phyloP scores from a whole-genome alignment of 164 flowering plant genomes.

The Paratinospora sagittata region DNA sequence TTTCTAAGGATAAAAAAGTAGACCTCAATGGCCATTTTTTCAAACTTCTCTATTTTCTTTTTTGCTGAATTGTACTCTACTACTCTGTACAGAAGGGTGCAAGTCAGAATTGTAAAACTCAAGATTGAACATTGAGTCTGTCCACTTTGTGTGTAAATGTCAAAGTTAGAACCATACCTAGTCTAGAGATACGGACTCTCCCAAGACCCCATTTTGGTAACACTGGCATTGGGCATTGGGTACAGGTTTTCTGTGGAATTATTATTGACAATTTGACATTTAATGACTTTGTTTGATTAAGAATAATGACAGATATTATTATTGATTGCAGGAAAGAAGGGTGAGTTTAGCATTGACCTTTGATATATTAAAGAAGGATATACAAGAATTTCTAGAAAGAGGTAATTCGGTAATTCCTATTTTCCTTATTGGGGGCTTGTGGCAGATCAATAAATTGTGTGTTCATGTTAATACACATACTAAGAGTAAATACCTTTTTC shows the following conservation, averaged over 20 bases:
- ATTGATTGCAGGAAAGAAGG: constrained; percentile 38
- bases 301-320: constrained; percentile 10
- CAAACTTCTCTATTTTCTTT: background rate
- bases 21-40: background rate
- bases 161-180: background rate
- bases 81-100: background rate
- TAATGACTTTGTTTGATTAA: background rate
- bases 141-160: background rate
- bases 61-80: background rate
- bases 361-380: too few relatives aligned
- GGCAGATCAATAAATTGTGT: background rate
- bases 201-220: background rate
- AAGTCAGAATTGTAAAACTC: background rate
- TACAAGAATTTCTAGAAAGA: background rate
- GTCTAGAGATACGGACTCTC: background rate
- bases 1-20: too few relatives aligned
- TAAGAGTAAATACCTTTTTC: background rate
- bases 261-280: background rate
- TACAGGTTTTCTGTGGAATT: background rate
- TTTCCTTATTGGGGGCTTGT: background rate
- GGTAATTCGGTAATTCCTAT: constrained; percentile 9
- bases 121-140: background rate
- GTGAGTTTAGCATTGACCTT: constrained; percentile 7
- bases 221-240: background rate
- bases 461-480: background rate